These are phyloP conservation scores for Pythium aristosporum DNA, from an alignment of 352 stramenopile genomes.

Conservation along the genomic window DNA sequence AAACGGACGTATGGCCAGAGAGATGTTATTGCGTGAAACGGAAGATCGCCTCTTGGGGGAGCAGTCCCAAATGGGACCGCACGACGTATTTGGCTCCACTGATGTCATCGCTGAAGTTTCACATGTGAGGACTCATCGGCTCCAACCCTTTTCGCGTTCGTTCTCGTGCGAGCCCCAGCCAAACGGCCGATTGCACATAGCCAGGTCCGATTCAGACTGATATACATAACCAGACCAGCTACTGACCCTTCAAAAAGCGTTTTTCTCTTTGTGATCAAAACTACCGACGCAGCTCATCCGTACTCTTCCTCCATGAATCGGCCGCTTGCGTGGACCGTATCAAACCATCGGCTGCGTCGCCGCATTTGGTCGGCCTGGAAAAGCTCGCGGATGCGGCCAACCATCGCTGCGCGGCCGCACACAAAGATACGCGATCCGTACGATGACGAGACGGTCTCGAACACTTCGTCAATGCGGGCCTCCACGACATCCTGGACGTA, in stretches of 20 bases:
- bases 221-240: neutral
- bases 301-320: constrained; percentile 23
- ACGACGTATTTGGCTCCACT: too few relatives aligned
- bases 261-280: neutral
- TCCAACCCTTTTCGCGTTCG: too few relatives aligned
- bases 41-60: too few relatives aligned
- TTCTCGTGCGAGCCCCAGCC: too few relatives aligned
- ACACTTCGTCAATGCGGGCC: constrained; percentile 25
- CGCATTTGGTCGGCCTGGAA: constrained; percentile 23
- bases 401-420: constrained; percentile 28
- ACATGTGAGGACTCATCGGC: too few relatives aligned
- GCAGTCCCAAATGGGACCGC: too few relatives aligned
- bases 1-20: too few relatives aligned
- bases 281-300: neutral
- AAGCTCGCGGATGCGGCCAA: constrained; percentile 26
- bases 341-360: constrained; percentile 20
- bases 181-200: neutral
- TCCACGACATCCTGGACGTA: constrained; percentile 37
- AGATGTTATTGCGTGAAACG: too few relatives aligned
- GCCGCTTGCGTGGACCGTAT: constrained; percentile 15
- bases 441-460: constrained; percentile 18
- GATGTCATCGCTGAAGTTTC: too few relatives aligned
- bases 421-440: constrained; percentile 28
- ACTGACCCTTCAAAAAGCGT: neutral
- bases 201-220: neutral